Conservation (phyloP, 805 yeast species). For the Komagataella mondaviorum region DNA sequence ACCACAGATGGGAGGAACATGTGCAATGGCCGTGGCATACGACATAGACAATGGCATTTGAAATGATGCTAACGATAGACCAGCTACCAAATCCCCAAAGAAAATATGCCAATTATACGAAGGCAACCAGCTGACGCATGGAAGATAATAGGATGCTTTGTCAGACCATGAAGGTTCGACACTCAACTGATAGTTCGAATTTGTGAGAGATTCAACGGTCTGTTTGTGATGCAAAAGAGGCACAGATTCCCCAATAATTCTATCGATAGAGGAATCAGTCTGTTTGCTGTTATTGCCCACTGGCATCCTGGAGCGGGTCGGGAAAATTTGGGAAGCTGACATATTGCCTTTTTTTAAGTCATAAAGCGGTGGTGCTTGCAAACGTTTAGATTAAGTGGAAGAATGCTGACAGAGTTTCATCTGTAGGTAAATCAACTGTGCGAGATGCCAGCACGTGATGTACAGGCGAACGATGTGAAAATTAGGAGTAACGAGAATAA, state of each 20-base stretch:
- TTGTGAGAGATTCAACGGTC: neutral
- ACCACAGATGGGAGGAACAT: constrained; percentile 72
- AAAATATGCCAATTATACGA: constrained; percentile 26
- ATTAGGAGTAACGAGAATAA: too few species aligned
- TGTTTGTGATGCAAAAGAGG: neutral
- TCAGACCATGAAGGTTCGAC: neutral
- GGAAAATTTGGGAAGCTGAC: neutral
- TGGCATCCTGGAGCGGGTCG: neutral
- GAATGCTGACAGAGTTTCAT: neutral
- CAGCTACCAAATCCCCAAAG: constrained; percentile 64
- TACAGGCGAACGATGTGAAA: too few species aligned
- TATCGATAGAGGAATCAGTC: neutral
- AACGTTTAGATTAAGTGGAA: neutral
- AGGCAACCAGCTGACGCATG: constrained; percentile 56
- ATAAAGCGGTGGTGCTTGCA: neutral
- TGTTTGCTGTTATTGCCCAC: neutral
- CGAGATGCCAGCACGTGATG: neutral
- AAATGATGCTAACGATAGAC: constrained; percentile 77
- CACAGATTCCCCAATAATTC: neutral
- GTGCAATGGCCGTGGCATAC: constrained; percentile 74
- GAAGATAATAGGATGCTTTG: constrained; percentile 47
- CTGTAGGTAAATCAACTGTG: neutral
- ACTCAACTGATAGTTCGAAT: neutral
- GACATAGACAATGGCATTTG: constrained; percentile 80
- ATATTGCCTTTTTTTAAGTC: neutral